phyloP scores from a whole-genome alignment of 345 rosid genomes.

The Pistacia atlantica region DNA sequence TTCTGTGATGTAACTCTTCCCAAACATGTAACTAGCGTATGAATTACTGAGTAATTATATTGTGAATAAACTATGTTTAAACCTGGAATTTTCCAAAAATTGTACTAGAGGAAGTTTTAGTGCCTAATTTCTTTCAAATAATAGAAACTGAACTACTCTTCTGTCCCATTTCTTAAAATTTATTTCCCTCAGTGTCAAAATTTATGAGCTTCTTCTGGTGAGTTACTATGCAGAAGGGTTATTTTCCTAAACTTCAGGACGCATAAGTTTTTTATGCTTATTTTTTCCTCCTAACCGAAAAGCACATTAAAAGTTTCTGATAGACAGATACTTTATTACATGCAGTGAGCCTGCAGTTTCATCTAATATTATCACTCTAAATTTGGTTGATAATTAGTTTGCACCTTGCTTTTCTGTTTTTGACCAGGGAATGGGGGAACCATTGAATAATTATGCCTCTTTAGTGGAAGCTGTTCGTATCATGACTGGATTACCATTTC shows the following conservation, averaged over 20 bases:
- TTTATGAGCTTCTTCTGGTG: background rate
- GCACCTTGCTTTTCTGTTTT: conserved; percentile 21
- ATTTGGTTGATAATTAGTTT: conserved; percentile 4
- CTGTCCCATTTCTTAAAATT: background rate
- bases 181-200: background rate
- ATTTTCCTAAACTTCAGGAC: background rate
- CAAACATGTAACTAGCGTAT: background rate
- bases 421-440: conserved; percentile 98
- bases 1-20: background rate
- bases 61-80: too few relatives aligned
- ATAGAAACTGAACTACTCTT: background rate
- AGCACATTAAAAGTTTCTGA: background rate
- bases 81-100: too few relatives aligned
- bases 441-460: conserved; percentile 83
- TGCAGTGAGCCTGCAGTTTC: background rate
- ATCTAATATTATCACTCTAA: background rate
- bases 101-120: background rate
- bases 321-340: background rate
- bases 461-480: conserved; percentile 81
- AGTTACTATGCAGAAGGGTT: background rate
- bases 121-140: background rate
- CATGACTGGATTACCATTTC: conserved; percentile 81
- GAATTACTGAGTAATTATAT: too few relatives aligned
- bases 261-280: background rate
- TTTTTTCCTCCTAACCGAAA: background rate